phyloP scores from a whole-genome alignment of 2,329 filamentous ascomycete species.

The Lojkania enalia region DNA sequence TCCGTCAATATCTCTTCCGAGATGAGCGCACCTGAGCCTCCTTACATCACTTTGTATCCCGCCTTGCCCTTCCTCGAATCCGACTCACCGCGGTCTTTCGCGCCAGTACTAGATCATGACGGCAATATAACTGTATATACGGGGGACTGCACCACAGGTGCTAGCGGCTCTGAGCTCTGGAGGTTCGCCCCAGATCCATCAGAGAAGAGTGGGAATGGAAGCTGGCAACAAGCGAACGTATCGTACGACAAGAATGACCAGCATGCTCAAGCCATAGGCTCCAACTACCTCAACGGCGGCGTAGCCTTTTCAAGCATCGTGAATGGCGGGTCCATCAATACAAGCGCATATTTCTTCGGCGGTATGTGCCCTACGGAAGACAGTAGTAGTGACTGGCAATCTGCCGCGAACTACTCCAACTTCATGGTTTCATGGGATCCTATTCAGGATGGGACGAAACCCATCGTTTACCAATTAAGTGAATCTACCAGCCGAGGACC shows the following conservation, averaged over 20 bases:
- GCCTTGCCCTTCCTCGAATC: constrained; percentile 65
- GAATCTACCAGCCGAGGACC: constrained; percentile 60
- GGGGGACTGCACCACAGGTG: constrained; percentile 67
- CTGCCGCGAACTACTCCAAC: constrained; percentile 76
- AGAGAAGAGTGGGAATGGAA: constrained; percentile 54
- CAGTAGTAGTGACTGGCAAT: constrained; percentile 61
- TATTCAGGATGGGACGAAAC: constrained; percentile 36
- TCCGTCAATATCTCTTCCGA: constrained; percentile 67
- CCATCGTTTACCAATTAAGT: constrained; percentile 51
- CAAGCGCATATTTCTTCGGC: constrained; percentile 75
- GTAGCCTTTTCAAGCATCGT: constrained; percentile 70
- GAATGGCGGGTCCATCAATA: constrained; percentile 56
- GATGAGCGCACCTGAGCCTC: constrained; percentile 53
- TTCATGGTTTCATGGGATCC: constrained; percentile 71
- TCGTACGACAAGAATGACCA: constrained; percentile 39
- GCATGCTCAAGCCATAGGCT: constrained; percentile 45
- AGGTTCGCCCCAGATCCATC: constrained; percentile 58
- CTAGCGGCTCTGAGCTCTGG: constrained; percentile 65
- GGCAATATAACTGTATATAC: constrained; percentile 74
- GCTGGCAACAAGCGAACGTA: constrained; percentile 56
- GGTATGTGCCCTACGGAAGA: constrained; percentile 75
- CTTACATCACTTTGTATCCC: constrained; percentile 55
- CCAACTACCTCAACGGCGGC: constrained; percentile 62
- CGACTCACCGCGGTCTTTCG: constrained; percentile 61
- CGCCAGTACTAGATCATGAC: constrained; percentile 66